A percentile compares a stretch with the other conserved stretches of the same genome.
Conservation (phyloP, 164 flowering plant species). For the Sedum album region DNA sequence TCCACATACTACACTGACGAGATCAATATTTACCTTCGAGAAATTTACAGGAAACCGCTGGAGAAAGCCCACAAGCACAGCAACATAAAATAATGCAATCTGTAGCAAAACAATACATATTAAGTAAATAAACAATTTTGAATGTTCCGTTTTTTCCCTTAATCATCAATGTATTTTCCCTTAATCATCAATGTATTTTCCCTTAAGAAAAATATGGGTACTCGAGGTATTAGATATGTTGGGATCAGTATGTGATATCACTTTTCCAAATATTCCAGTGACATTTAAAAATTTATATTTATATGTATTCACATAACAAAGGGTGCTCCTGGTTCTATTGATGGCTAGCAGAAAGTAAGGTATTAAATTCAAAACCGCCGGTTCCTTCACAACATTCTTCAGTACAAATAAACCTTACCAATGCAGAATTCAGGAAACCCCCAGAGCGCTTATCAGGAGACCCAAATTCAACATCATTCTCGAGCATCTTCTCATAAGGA, state of each 20-base stretch:
- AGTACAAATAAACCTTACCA: constrained; percentile 39
- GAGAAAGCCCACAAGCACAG: constrained; percentile 79
- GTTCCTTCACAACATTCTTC: background rate
- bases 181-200: too few species aligned
- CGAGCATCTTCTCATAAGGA: constrained; percentile 94
- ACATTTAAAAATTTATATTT: too few species aligned
- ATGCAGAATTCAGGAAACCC: constrained; percentile 71
- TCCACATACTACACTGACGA: background rate
- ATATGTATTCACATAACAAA: background rate
- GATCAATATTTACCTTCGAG: constrained; percentile 52
- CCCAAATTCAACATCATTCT: constrained; percentile 90
- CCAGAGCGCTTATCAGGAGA: constrained; percentile 94
- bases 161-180: background rate
- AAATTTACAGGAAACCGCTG: constrained; percentile 76
- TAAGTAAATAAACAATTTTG: background rate
- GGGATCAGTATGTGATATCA: too few species aligned
- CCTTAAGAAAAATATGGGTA: background rate
- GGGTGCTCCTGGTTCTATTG: background rate
- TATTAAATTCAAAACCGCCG: background rate
- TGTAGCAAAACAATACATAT: constrained; percentile 19
- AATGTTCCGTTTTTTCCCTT: background rate
- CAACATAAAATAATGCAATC: constrained; percentile 90
- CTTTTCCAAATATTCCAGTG: too few species aligned
- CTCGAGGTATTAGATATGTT: too few species aligned
- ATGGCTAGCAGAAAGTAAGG: background rate